Percentiles rank a stretch among this genome's conserved stretches.
Conservation (phyloP, 2,329 filamentous ascomycete genomes). For the Aspergillus versicolor region DNA sequence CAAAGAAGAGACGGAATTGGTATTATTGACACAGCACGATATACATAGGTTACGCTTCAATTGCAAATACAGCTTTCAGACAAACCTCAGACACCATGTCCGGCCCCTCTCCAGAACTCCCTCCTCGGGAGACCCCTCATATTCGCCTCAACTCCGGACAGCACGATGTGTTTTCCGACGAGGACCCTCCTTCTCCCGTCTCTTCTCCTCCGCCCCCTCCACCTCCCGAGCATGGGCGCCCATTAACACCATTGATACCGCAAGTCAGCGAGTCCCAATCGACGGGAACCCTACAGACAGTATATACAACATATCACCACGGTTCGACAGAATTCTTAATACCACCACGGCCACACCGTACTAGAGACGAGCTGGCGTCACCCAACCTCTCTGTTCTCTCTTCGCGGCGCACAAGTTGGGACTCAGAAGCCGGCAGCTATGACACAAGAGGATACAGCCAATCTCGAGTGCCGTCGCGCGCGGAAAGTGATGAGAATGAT, state of each 20-base stretch:
- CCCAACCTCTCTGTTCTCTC: slow-evolving; percentile 53
- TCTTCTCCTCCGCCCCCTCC: slow-evolving; percentile 17
- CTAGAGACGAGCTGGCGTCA: slow-evolving; percentile 50
- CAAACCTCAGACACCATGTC: slow-evolving; percentile 12
- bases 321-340: slow-evolving; percentile 41
- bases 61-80: background rate
- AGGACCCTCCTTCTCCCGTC: slow-evolving; percentile 13
- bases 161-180: slow-evolving; percentile 49
- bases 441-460: slow-evolving; percentile 48
- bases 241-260: slow-evolving; percentile 21
- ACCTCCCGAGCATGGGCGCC: slow-evolving; percentile 24
- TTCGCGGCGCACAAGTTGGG: slow-evolving; percentile 65
- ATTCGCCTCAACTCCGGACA: slow-evolving; percentile 64
- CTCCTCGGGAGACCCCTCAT: slow-evolving; percentile 48
- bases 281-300: slow-evolving; percentile 34
- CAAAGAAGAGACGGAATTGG: background rate
- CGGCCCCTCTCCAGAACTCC: background rate
- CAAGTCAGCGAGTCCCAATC: slow-evolving; percentile 15
- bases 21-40: background rate
- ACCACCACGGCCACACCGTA: slow-evolving; percentile 48
- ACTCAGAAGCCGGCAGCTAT: slow-evolving; percentile 56
- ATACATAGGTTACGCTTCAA: background rate
- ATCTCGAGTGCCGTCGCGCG: slow-evolving; percentile 57
- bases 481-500: slow-evolving; percentile 64
- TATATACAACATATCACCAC: slow-evolving; percentile 52